These are phyloP conservation scores for Trichoderma brevicompactum DNA, from an alignment of 2,329 filamentous ascomycete species.

Conservation along the genomic window DNA sequence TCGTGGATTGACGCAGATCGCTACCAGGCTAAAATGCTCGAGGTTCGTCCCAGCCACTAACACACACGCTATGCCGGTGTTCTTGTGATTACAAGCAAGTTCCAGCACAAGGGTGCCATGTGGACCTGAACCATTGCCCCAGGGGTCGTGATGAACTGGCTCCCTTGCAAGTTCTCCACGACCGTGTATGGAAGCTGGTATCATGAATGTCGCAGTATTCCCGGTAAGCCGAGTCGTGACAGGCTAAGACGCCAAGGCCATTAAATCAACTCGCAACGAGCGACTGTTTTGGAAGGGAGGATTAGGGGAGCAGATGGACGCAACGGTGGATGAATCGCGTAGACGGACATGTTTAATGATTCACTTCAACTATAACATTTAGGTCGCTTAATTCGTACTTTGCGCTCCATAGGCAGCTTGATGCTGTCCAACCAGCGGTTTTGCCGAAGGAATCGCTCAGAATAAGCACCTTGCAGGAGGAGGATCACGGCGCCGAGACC, in stretches of 20 bases:
- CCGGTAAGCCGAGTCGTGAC: neutral
- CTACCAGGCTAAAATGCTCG: neutral
- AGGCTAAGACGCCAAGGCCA: neutral
- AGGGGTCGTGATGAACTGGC: neutral
- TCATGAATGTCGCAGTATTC: neutral
- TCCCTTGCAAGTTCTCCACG: constrained; percentile 1
- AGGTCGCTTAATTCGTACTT: too few relatives aligned
- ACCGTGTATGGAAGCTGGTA: neutral
- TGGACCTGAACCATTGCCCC: neutral
- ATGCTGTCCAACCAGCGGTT: neutral
- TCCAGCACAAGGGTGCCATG: neutral
- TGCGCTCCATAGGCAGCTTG: too few relatives aligned
- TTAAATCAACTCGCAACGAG: neutral
- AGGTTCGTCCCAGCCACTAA: neutral
- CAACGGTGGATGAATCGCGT: neutral
- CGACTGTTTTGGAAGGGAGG: neutral
- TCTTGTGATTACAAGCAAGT: neutral
- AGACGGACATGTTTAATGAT: neutral
- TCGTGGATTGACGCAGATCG: neutral
- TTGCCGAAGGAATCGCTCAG: neutral
- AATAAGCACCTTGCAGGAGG: neutral
- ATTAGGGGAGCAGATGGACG: neutral
- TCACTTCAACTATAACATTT: neutral
- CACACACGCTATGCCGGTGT: neutral
- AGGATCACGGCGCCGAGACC: neutral